Conservation (phyloP, 352 stramenopile genomes). For the Phytophthora cryptogea region DNA sequence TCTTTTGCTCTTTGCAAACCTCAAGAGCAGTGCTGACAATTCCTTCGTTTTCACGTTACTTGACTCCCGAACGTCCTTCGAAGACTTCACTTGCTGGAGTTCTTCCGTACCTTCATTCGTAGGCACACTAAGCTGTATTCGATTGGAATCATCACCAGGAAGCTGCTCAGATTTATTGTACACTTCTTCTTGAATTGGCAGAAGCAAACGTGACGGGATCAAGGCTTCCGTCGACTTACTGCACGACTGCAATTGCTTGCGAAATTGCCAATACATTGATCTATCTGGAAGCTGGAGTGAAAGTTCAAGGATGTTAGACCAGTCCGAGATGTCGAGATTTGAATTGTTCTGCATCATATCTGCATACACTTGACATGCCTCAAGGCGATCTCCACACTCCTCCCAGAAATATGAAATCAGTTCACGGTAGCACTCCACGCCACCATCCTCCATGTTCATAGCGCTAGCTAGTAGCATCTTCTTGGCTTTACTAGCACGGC, state of each 20-base stretch:
- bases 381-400: slow-evolving; percentile 32
- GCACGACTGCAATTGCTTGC: slow-evolving; percentile 10
- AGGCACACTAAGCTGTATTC: neutral
- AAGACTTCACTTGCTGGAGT: neutral
- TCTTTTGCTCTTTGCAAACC: slow-evolving; percentile 1
- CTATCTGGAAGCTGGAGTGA: slow-evolving; percentile 51
- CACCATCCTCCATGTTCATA: slow-evolving; percentile 38
- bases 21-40: slow-evolving; percentile 1
- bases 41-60: slow-evolving; percentile 1
- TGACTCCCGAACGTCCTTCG: neutral
- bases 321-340: slow-evolving; percentile 48
- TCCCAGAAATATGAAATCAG: slow-evolving; percentile 50
- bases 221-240: neutral
- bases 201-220: slow-evolving; percentile 1
- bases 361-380: slow-evolving; percentile 48
- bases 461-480: slow-evolving; percentile 7
- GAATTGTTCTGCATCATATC: slow-evolving; percentile 64
- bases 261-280: slow-evolving; percentile 65
- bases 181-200: neutral
- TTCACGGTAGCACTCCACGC: slow-evolving; percentile 57
- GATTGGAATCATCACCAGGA: neutral
- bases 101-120: neutral
- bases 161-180: neutral
- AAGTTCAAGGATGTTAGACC: slow-evolving; percentile 45
- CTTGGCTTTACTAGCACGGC: slow-evolving; percentile 8